Evolutionary conservation across 2,329 filamentous ascomycete species (phyloP).

Genomic region (Aspergillus terreus): DNA sequence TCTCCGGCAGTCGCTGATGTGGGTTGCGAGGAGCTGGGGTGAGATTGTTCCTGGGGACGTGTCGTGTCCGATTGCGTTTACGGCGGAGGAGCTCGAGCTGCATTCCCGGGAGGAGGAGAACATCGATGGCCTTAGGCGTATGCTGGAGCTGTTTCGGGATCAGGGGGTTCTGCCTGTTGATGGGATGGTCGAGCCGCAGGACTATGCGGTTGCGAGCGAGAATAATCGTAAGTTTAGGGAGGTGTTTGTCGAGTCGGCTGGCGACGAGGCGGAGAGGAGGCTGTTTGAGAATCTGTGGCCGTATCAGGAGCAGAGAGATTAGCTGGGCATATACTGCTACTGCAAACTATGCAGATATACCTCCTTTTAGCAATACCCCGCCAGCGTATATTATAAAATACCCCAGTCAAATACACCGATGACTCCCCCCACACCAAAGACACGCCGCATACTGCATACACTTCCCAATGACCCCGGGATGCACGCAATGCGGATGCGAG

Average conservation of each 20-base stretch:
- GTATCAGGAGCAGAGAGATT: neutral
- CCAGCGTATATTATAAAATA: no score
- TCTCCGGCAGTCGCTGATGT: conserved; percentile 27
- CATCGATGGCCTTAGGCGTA: conserved; percentile 25
- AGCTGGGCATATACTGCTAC: neutral
- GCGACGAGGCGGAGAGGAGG: neutral
- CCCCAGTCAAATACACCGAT: neutral
- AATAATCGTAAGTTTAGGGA: neutral
- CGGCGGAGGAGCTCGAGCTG: conserved; percentile 17
- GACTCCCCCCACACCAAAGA: no score
- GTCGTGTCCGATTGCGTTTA: conserved; percentile 23
- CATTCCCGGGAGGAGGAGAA: conserved; percentile 29
- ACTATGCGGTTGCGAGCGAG: neutral
- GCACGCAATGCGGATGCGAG: no score
- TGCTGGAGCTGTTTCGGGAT: conserved; percentile 9
- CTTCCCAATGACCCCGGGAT: no score
- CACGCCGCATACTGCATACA: no score
- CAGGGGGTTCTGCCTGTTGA: neutral
- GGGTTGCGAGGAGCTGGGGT: conserved; percentile 20
- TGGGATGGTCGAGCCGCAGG: neutral
- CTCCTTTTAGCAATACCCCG: no score
- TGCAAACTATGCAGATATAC: no score
- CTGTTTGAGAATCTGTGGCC: neutral
- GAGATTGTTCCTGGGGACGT: conserved; percentile 9
- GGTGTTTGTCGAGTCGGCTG: neutral